Evolutionary conservation across 805 yeast species (phyloP), one percentile per base, ranked within the genome.

Genomic region (Pichia californica): DNA sequence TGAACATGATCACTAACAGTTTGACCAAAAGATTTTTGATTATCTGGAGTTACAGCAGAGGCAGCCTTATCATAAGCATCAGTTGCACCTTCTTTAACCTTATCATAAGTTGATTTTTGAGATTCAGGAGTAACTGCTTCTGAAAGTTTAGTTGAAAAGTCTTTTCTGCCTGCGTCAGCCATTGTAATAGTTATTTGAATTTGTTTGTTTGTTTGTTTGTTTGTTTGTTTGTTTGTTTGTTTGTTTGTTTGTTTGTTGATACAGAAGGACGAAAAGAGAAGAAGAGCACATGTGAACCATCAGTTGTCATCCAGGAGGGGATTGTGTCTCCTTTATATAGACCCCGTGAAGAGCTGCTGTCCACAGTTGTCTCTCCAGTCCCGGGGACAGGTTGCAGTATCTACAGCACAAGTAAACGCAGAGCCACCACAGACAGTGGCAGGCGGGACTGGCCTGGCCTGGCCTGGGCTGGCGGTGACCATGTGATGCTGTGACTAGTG

Each of bases 81-180:
- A 46, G 94, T 82, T 49, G 76, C 79, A 25, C 62, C 46, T 68
- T 88, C 95, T 73, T 84, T 83, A 53, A 80, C 82, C 67, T 82
- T 70, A 62, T 87, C 83, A 38, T 67, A 65, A 56, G 69, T 66
- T 31, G 79, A 52, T 71, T 88, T 88, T 64, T 84, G 74, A 45
- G 77, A 68, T 51, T 86, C 82, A 55, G 95, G 95, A 52, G 75
- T 84, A 37, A 83, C 46, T 35, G 74, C 59, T 74, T 88, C 96
- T 45, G 74, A 42, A 52, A 74, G 67, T 68, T 86, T 84, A 62
- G 81, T 83, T 52, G 81, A 53, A 58, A 88, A 72, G 62, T 73
- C 68, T 70, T 88, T 88, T 83, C 96, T 84, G 57, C 85, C 62
- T 40, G 53, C 40, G 47, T 58, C 62, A 27, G 63, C 56, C 64